These are phyloP conservation scores for Neltuma alba DNA, from an alignment of 306 rosid genomes.

Conservation along the genomic window DNA sequence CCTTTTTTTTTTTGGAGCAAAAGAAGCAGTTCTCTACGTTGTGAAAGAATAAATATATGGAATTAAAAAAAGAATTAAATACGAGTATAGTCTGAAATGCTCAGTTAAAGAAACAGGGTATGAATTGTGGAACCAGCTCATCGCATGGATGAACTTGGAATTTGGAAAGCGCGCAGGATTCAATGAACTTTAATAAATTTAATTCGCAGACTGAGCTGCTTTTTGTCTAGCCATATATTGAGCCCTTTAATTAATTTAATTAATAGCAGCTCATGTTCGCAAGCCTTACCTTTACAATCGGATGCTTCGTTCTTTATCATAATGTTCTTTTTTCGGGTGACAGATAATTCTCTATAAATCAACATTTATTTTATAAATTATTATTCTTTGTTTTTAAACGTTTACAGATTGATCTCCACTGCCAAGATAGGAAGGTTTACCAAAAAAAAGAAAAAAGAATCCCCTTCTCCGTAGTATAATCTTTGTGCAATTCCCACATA, in stretches of 20 bases:
- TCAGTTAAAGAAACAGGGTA: background rate
- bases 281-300: background rate
- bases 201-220: background rate
- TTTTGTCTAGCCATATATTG: background rate
- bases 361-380: no score
- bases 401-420: background rate
- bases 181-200: background rate
- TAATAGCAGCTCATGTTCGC: background rate
- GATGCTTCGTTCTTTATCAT: background rate
- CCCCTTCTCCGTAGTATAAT: background rate
- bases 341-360: background rate
- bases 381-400: background rate
- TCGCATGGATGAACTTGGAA: background rate
- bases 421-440: background rate
- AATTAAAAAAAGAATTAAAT: no score
- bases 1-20: no score
- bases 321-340: background rate
- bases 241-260: background rate
- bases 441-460: background rate
- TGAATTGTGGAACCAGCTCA: background rate
- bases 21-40: background rate
- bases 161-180: background rate
- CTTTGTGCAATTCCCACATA: no score
- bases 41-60: background rate
- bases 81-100: background rate